phyloP scores from a whole-genome alignment of 1,284 basidiomycete species.

The Puccinia brachypodii region DNA sequence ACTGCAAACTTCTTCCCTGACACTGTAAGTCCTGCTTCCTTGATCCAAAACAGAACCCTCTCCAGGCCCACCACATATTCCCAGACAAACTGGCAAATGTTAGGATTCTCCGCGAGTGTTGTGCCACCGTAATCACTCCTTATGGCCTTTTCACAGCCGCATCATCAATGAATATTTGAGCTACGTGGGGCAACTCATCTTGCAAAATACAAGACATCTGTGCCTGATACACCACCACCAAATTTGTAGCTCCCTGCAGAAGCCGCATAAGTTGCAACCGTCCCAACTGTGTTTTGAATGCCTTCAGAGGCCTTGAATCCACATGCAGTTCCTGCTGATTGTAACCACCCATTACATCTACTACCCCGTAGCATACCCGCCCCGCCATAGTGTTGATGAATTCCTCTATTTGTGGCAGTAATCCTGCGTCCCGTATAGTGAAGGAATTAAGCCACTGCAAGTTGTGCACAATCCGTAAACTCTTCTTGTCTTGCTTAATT shows the following conservation, averaged over 20 bases:
- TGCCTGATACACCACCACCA: slow-evolving; percentile 4
- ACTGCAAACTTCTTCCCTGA: slow-evolving; percentile 19
- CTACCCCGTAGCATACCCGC: neutral
- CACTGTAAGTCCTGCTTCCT: slow-evolving; percentile 27
- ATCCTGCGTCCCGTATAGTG: neutral
- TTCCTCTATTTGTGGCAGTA: neutral
- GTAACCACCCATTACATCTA: slow-evolving; percentile 26
- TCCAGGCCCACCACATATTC: neutral
- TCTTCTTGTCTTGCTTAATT: neutral
- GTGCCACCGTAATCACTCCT: neutral
- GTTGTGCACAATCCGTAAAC: neutral
- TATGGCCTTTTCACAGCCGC: slow-evolving; percentile 2
- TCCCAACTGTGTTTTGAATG: slow-evolving; percentile 10
- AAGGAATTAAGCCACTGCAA: slow-evolving; percentile 16
- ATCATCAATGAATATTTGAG: slow-evolving; percentile 16
- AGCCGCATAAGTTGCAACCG: neutral
- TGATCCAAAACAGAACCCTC: slow-evolving; percentile 4
- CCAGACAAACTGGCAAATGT: neutral
- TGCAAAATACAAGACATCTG: slow-evolving; percentile 4
- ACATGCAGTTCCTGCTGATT: slow-evolving; percentile 14
- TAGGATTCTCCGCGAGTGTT: neutral
- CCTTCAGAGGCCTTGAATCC: neutral
- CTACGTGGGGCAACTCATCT: neutral
- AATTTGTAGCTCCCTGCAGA: neutral
- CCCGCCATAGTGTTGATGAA: slow-evolving; percentile 6